Evolutionary conservation across 192 early-diverging fungal species (phyloP), one percentile per base, ranked within the genome.

Genomic region (Lobulomyces angularis): DNA sequence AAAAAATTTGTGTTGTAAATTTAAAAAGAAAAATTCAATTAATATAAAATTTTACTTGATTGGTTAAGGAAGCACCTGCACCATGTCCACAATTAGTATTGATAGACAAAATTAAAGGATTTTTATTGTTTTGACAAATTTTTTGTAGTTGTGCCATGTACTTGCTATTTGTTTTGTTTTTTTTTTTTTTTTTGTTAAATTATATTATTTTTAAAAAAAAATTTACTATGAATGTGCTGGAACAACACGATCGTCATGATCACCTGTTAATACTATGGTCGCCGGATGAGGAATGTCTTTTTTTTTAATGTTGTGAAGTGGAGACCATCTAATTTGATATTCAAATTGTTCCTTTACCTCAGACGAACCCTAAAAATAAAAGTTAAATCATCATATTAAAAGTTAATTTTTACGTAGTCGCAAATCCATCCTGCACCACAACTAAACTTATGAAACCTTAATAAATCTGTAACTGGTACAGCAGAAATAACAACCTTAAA

Each of bases 401-500:
- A 24, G 1, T 8, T 22, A 36, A 43, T 73, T 37, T 76, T 59
- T 8, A 78, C 78, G 50, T 70, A 82, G 40, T 82, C 78, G 16
- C 63, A 61, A 27, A 50, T 54, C 82, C 82, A 84, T 3, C 69
- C 76, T 50, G 70, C 59, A 2, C 82, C 82, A 37, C 81, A 81
- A 3, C 80, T 84, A 48, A 84, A 84, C 50, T 81, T 81, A 59
- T 84, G 80, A 68, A 80, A 84, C 26, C 79, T 63, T 34, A 73
- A 39, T 62, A 84, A 61, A 44, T 84, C 82, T 65, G 78, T 50
- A 20, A 83, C 80, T 16, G 79, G 78, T 21, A 84, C 82, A 29
- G 71, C 69, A 14, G 77, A 67, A 3, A 84, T 55, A 0, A 55
- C 79, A 14, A 50, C 52, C 2, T 74, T 79, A 59, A 74, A 84